Conservation (phyloP, 1,139 yeast species). For the Debaryomycetaceae sp. region DNA sequence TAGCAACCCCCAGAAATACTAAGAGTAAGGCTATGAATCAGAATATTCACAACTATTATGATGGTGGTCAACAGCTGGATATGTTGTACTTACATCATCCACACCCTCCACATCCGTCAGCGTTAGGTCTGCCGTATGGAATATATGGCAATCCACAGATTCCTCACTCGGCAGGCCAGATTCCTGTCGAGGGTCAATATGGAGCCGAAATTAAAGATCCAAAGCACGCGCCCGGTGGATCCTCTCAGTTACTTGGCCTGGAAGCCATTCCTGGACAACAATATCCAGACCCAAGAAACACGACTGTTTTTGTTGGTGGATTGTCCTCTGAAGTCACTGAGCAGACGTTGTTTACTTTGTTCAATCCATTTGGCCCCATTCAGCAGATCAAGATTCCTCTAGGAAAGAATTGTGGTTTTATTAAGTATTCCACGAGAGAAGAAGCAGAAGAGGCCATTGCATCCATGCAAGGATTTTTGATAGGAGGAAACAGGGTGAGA, state of each 20-base stretch:
- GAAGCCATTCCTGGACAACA: conserved; percentile 24
- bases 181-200: conserved; percentile 2
- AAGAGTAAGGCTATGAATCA: conserved; percentile 4
- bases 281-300: conserved; percentile 74
- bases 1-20: conserved; percentile 56
- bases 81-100: conserved; percentile 5
- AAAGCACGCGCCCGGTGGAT: background rate
- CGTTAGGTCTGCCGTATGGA: conserved; percentile 10
- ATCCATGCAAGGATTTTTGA: conserved; percentile 89
- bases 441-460: conserved; percentile 89
- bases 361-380: conserved; percentile 82
- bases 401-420: conserved; percentile 93
- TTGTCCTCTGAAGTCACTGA: conserved; percentile 73
- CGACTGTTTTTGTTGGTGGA: conserved; percentile 96
- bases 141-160: conserved; percentile 11
- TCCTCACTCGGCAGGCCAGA: conserved; percentile 2
- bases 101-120: conserved; percentile 1
- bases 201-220: background rate
- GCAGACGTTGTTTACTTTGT: conserved; percentile 67
- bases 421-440: conserved; percentile 71
- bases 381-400: conserved; percentile 85
- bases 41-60: conserved; percentile 5
- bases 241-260: conserved; percentile 1
- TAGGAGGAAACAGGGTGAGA: conserved; percentile 81
- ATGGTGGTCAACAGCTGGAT: conserved; percentile 6